A percentile compares a stretch with the other conserved stretches of the same genome.
Conservation (phyloP, 2,329 filamentous ascomycete genomes). For the Penicillium sp. region DNA sequence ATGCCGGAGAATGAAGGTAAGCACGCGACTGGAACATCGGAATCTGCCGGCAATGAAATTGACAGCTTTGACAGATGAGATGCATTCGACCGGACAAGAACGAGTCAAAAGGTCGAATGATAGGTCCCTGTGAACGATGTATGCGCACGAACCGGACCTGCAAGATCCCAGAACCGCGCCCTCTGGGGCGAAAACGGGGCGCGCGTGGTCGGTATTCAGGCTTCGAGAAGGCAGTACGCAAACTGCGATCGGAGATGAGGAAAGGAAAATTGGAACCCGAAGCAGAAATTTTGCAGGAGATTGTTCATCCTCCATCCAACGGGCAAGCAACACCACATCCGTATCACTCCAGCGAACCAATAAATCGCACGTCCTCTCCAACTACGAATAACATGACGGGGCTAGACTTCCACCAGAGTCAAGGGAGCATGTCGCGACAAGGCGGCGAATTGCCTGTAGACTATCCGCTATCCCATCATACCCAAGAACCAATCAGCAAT, state of each 20-base stretch:
- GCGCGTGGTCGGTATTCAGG: slow-evolving; percentile 29
- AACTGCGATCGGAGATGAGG: slow-evolving; percentile 25
- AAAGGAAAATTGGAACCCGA: slow-evolving; percentile 11
- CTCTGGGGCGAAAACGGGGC: slow-evolving; percentile 26
- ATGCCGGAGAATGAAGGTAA: slow-evolving; percentile 24
- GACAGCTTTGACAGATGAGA: slow-evolving; percentile 23
- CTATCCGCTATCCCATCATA: not conserved
- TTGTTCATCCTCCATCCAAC: not conserved
- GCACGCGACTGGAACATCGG: not conserved
- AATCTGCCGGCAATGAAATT: not conserved
- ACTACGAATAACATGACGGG: not conserved
- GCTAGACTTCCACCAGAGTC: not conserved
- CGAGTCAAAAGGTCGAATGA: not conserved
- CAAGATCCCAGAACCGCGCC: slow-evolving; percentile 23
- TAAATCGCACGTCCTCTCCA: not conserved
- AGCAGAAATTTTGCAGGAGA: not conserved
- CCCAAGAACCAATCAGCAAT: slow-evolving; percentile 26
- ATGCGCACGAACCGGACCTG: slow-evolving; percentile 23
- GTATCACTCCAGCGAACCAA: not conserved
- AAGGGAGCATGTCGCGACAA: not conserved
- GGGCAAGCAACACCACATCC: not conserved
- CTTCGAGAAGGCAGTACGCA: slow-evolving; percentile 30
- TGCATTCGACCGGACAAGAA: slow-evolving; percentile 18
- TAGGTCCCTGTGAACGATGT: slow-evolving; percentile 27
- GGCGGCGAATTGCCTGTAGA: not conserved